Conservation (phyloP, 2,329 filamentous ascomycete genomes). For the Penicillium fuscoglaucum region DNA sequence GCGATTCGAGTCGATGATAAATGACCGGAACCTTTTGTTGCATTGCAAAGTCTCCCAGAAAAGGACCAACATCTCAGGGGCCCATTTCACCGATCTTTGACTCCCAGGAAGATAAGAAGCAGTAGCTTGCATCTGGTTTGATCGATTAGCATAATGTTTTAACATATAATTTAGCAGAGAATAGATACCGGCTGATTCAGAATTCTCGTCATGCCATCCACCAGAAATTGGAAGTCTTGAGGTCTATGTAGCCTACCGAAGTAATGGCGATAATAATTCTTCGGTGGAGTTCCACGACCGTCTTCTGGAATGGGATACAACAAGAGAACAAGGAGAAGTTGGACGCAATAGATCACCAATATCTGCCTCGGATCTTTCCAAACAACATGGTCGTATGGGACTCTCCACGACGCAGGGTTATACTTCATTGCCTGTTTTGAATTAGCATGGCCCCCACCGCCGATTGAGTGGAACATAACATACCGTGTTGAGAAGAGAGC, state of each 20-base stretch:
- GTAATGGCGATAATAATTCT: conserved; percentile 94
- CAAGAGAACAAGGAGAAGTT: conserved; percentile 81
- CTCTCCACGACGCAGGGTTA: conserved; percentile 88
- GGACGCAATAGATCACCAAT: conserved; percentile 86
- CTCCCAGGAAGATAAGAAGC: conserved; percentile 84
- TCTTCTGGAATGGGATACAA: conserved; percentile 86
- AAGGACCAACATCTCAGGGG: conserved; percentile 92
- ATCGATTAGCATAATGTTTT: conserved; percentile 14
- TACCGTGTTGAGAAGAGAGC: conserved; percentile 91
- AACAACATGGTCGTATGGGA: conserved; percentile 89
- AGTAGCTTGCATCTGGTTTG: conserved; percentile 70
- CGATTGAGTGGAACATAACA: conserved; percentile 46
- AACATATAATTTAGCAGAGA: not conserved
- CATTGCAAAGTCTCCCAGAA: conserved; percentile 98
- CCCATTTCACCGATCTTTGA: conserved; percentile 78
- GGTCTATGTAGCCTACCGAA: conserved; percentile 85
- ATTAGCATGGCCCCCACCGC: conserved; percentile 13
- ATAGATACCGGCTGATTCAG: conserved; percentile 73
- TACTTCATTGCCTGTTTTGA: conserved; percentile 79
- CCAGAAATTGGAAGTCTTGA: conserved; percentile 96
- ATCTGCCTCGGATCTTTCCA: conserved; percentile 89
- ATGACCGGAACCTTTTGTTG: conserved; percentile 94
- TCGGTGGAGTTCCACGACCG: conserved; percentile 63
- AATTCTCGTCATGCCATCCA: conserved; percentile 89
- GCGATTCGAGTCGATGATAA: conserved; percentile 93